Evolutionary conservation across 2,329 filamentous ascomycete species (phyloP).

Genomic region (Ceratocystis alfenasii): DNA sequence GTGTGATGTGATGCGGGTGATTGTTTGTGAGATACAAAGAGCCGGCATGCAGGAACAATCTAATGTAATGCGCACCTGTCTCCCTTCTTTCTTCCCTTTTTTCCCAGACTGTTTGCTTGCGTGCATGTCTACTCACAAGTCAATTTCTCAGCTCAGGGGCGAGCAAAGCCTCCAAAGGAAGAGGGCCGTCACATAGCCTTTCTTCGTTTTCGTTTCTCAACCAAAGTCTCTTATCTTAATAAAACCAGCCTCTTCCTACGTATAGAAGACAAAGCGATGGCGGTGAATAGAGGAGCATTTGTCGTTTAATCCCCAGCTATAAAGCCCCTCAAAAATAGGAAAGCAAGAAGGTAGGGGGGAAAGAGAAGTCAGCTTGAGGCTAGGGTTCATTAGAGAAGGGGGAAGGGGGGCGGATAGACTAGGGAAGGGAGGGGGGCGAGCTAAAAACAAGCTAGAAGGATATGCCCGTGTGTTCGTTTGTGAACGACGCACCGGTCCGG

Average conservation of each 20-base stretch:
- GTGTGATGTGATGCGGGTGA: background rate
- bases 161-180: background rate
- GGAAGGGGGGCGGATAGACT: background rate
- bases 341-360: too few species aligned
- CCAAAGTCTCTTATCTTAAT: background rate
- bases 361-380: background rate
- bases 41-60: background rate
- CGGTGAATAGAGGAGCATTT: background rate
- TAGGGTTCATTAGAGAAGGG: slow-evolving; percentile 6
- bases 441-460: slow-evolving; percentile 9
- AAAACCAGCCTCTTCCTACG: background rate
- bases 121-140: background rate
- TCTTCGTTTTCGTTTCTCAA: background rate
- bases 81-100: background rate
- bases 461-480: background rate
- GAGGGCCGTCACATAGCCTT: background rate
- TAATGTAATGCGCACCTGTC: background rate
- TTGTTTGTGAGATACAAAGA: background rate
- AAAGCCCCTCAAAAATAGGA: background rate
- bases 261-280: background rate
- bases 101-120: background rate
- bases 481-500: slow-evolving; percentile 4
- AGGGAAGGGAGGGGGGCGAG: background rate
- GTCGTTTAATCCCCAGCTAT: background rate
- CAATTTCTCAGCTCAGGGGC: slow-evolving; percentile 5